These are phyloP conservation scores for Thielaviopsis cerberus DNA, from an alignment of 2,329 filamentous ascomycete genomes.

Conservation along the genomic window DNA sequence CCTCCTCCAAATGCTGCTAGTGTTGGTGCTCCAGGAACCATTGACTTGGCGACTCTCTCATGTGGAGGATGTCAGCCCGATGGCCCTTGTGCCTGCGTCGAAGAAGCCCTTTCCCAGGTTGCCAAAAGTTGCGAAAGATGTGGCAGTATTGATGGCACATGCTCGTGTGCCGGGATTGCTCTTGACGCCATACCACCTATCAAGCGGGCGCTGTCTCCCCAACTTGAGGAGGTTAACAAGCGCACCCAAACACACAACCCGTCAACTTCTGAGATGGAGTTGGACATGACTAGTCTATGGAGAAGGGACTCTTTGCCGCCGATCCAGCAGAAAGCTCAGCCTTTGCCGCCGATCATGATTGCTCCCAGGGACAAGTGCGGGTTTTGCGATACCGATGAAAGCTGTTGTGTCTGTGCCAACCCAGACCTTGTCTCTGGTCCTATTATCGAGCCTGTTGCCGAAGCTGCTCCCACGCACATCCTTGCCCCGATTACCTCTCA, in stretches of 20 bases:
- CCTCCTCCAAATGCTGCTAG: conserved; percentile 29
- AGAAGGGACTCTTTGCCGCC: conserved; percentile 20
- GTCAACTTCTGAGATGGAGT: conserved; percentile 33
- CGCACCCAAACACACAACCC: conserved; percentile 23
- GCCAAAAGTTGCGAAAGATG: conserved; percentile 47
- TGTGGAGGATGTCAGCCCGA: conserved; percentile 39
- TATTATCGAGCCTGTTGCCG: conserved; percentile 2
- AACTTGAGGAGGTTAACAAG: conserved; percentile 17
- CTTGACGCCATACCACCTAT: conserved; percentile 20
- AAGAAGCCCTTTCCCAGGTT: conserved; percentile 36
- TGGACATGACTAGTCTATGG: conserved; percentile 55
- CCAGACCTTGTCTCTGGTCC: conserved; percentile 14
- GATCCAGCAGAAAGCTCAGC: conserved; percentile 14
- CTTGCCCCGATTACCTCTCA: conserved; percentile 24
- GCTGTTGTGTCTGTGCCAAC: conserved; percentile 67
- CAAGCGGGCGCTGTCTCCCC: conserved; percentile 32
- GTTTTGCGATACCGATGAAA: conserved; percentile 59
- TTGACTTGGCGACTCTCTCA: conserved; percentile 21
- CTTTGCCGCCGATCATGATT: conserved; percentile 19
- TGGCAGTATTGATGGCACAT: conserved; percentile 35
- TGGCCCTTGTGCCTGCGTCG: conserved; percentile 38
- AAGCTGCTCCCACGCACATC: conserved; percentile 13
- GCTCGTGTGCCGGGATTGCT: conserved; percentile 45
- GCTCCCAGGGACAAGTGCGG: conserved; percentile 52
- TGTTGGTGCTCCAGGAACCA: conserved; percentile 10